Evolutionary conservation across 768 basidiomycete species (phyloP).

Genomic region (Suillus lakei): DNA sequence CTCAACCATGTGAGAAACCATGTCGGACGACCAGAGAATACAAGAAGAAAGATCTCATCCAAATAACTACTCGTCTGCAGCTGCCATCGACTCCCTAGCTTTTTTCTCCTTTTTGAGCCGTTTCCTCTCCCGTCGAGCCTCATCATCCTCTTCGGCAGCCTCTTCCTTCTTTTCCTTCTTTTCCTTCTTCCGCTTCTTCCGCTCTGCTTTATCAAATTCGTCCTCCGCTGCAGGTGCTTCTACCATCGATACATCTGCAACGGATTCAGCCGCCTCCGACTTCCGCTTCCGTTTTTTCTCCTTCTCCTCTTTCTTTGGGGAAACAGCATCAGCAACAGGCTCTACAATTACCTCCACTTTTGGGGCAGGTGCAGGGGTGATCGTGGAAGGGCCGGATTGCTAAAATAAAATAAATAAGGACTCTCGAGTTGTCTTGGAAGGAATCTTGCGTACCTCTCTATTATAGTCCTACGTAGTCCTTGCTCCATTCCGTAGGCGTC

Average conservation of each 20-base stretch:
- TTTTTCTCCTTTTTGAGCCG: constrained; percentile 74
- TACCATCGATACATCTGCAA: constrained; percentile 48
- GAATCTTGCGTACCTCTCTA: constrained; percentile 55
- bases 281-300: constrained; percentile 90
- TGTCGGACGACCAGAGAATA: not conserved
- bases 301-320: constrained; percentile 54
- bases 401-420: constrained; percentile 23
- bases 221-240: constrained; percentile 43
- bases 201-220: constrained; percentile 57
- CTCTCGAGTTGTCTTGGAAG: constrained; percentile 14
- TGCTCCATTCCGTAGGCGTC: constrained; percentile 90
- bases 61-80: constrained; percentile 26
- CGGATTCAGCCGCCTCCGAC: constrained; percentile 55
- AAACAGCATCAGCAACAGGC: constrained; percentile 38
- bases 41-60: constrained; percentile 1
- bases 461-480: constrained; percentile 94
- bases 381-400: constrained; percentile 45
- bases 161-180: constrained; percentile 55
- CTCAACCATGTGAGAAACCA: not conserved
- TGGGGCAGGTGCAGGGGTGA: constrained; percentile 25
- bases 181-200: constrained; percentile 65
- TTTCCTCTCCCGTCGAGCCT: constrained; percentile 64
- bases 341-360: constrained; percentile 32
- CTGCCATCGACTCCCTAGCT: constrained; percentile 47
- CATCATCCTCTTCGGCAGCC: constrained; percentile 54